Base-by-base conservation (phyloP, 2,329 filamentous ascomycete genomes). In the Penicillium hordei region DNA sequence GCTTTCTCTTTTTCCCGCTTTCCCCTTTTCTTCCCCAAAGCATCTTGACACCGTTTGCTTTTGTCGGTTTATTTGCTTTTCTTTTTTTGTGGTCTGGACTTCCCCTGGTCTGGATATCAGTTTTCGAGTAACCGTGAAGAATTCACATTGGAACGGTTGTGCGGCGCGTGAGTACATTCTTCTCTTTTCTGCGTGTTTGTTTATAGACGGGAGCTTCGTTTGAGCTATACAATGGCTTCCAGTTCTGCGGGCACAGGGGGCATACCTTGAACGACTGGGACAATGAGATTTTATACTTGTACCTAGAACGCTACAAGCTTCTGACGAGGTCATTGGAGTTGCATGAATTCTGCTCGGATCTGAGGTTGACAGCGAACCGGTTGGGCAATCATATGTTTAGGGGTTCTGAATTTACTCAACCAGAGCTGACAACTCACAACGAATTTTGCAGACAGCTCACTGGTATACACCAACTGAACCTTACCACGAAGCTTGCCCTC, bases 1-100 rank as follows among this genome's bases (percentile, higher is more conserved):
- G 60, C 60, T 63, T 65, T 67, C 54, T 63, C 60, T 57, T 62
- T 55, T 63, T 62, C 57, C 63, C 58, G 64, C 60, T 59, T 58
- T 62, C 58, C 61, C 58, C 59, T 59, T 63, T 61, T 62, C 54
- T 60, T 54, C 55, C 58, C 48, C 29, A 46, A 46, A 45, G 29
- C 29, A 44, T 17, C 17, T 36, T 12, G 21, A 52, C 21, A 13
- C 39, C 27, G 39, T 42, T 60, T 50, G 36, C 23, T 53, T 60
- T 55, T 60, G 53, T 60, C 66, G 34, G 60, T 60, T 48, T 43
- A 48, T 44, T 55, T 56, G 31, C 38, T 48, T 68, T 60, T 49
- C n/a, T 56, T 42, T 44, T 60, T 60, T 55, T 27, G 27, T 60
- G 55, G 46, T 50, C 29, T 54, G 46, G 52, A 52, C 31, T 58